Conservation (phyloP, 257 asterid species). For the Ajuga chamaepitys region DNA sequence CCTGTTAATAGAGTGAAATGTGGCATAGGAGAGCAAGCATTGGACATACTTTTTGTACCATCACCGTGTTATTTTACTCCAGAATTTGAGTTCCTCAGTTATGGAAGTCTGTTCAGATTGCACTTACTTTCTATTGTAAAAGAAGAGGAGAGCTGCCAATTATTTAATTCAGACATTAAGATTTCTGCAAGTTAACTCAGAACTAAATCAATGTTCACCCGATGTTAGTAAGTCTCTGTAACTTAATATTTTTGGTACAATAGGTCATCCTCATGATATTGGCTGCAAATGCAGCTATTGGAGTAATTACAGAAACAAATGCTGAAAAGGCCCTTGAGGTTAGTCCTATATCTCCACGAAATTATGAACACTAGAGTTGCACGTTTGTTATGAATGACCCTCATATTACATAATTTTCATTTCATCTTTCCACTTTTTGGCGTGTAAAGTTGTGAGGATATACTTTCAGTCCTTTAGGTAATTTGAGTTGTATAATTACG, state of each 20-base stretch:
- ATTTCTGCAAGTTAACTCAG: background rate
- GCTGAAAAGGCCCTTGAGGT: conserved; percentile 99
- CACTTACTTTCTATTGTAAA: background rate
- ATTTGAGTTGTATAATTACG: background rate
- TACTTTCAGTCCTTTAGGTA: background rate
- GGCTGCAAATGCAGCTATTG: conserved; percentile 99
- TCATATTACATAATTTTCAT: too few species aligned
- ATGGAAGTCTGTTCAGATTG: background rate
- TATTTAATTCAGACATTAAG: background rate
- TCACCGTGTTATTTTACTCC: background rate
- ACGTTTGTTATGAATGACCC: background rate
- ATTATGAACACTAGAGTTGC: conserved; percentile 7
- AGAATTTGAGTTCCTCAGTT: background rate
- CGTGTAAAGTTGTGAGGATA: background rate
- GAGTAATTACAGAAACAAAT: conserved; percentile 96
- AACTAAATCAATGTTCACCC: background rate
- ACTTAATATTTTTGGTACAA: conserved; percentile 6
- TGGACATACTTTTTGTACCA: background rate
- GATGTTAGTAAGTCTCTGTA: conserved; percentile 10
- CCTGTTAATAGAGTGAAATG: background rate
- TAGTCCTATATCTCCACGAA: conserved; percentile 20
- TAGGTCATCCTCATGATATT: conserved; percentile 95
- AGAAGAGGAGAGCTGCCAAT: background rate
- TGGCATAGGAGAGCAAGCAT: background rate
- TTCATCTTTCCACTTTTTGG: background rate